These are phyloP conservation scores for Nothopassalora personata DNA, from an alignment of 2,329 filamentous ascomycete genomes.

Conservation along the genomic window DNA sequence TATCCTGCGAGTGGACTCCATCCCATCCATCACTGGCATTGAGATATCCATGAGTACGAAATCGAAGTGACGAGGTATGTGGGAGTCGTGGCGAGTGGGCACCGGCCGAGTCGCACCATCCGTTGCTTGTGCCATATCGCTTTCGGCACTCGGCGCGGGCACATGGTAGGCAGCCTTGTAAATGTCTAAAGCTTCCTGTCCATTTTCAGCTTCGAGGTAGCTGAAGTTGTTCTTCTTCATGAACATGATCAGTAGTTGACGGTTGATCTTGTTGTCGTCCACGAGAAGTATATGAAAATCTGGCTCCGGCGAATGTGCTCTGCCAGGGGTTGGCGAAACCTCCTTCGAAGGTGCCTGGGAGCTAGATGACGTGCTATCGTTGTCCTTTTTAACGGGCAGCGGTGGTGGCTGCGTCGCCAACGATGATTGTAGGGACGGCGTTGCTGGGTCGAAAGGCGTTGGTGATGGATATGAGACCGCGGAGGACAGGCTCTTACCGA, in stretches of 20 bases:
- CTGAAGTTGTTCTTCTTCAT: conserved; percentile 33
- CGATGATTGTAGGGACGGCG: background rate
- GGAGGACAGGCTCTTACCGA: conserved; percentile 12
- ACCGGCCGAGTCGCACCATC: background rate
- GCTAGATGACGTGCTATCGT: background rate
- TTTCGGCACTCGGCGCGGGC: background rate
- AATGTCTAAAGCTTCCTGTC: conserved; percentile 41
- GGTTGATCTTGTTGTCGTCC: conserved; percentile 33
- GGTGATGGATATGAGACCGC: conserved; percentile 17
- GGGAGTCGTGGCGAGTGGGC: background rate
- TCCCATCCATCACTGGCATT: conserved; percentile 36
- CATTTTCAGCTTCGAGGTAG: conserved; percentile 41
- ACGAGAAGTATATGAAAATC: conserved; percentile 25
- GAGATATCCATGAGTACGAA: conserved; percentile 46
- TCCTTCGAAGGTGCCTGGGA: background rate
- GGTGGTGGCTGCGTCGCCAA: background rate
- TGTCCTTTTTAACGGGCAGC: background rate
- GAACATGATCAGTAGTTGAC: conserved; percentile 25
- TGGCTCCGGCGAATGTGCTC: conserved; percentile 6
- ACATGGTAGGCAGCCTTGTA: conserved; percentile 2
- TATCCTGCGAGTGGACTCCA: conserved; percentile 28
- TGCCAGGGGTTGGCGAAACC: background rate
- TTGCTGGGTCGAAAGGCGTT: conserved; percentile 9
- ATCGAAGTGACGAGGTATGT: conserved; percentile 6
- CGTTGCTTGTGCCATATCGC: background rate